These are phyloP conservation scores for Filobasidium floriforme DNA, from an alignment of 768 basidiomycete genomes.

Conservation along the genomic window DNA sequence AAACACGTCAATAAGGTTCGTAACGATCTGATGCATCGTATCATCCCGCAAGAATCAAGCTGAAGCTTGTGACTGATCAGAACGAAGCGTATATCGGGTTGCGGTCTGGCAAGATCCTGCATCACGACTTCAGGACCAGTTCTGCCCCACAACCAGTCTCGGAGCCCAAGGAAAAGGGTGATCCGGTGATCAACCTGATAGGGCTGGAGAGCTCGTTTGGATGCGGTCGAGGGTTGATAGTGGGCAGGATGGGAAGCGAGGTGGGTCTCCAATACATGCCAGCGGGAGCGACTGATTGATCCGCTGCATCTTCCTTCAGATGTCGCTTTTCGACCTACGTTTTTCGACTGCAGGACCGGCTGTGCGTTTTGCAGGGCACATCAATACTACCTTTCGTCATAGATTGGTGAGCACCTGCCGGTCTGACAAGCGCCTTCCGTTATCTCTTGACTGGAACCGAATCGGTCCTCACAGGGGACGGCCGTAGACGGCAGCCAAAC, in stretches of 20 bases:
- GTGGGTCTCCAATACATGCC: not conserved
- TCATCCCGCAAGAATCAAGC: too few species aligned
- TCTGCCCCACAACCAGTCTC: not conserved
- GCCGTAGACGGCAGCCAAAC: too few species aligned
- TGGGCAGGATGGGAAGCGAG: constrained; percentile 11
- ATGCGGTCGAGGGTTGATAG: constrained; percentile 11
- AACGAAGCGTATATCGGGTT: constrained; percentile 20
- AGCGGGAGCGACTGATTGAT: not conserved
- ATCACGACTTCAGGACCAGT: constrained; percentile 19
- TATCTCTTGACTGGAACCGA: not conserved
- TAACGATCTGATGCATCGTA: not conserved
- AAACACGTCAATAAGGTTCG: constrained; percentile 17
- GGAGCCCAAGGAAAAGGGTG: not conserved
- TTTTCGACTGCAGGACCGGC: constrained; percentile 9
- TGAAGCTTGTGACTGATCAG: not conserved
- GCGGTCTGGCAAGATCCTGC: constrained; percentile 12
- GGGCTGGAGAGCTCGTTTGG: constrained; percentile 5
- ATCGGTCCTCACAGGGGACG: not conserved
- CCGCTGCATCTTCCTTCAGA: not conserved
- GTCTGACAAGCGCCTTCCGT: not conserved
- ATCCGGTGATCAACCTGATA: constrained; percentile 13
- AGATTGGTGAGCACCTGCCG: not conserved
- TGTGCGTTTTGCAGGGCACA: constrained; percentile 12
- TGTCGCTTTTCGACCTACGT: constrained; percentile 18
- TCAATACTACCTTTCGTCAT: constrained; percentile 11